phyloP scores from a whole-genome alignment of 2,329 filamentous ascomycete genomes.

The Cytospora paraplurivora region DNA sequence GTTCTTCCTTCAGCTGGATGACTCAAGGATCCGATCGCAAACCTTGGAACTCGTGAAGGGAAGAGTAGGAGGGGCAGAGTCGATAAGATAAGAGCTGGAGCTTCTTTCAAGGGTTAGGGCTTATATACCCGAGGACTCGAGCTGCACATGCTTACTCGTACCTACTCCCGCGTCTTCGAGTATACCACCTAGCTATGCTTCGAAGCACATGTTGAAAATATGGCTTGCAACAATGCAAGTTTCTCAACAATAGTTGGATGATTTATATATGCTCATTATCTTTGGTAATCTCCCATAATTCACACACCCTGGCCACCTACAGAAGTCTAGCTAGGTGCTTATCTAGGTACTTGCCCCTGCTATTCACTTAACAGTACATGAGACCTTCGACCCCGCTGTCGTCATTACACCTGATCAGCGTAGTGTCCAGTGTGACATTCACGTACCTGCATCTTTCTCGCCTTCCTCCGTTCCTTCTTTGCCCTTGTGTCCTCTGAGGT shows the following conservation, averaged over 20 bases:
- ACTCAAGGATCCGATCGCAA: conserved; percentile 26
- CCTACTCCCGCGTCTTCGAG: no score
- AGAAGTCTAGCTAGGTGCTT: no score
- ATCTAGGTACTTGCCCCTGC: conserved; percentile 12
- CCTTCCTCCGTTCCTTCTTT: not conserved
- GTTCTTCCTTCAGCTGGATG: conserved; percentile 15
- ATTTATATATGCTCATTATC: no score
- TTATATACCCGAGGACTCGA: no score
- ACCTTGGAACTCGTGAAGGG: not conserved
- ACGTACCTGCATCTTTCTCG: not conserved
- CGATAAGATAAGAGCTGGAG: conserved; percentile 25
- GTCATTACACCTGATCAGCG: conserved; percentile 18
- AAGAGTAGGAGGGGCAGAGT: conserved; percentile 21
- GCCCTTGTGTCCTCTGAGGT: not conserved
- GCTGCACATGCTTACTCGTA: no score
- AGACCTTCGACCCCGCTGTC: conserved; percentile 23
- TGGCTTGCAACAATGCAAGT: not conserved
- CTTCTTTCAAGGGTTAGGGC: conserved; percentile 4
- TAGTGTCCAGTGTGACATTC: not conserved
- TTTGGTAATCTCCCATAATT: no score
- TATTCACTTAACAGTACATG: not conserved
- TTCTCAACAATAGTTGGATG: not conserved
- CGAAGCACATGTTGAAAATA: not conserved
- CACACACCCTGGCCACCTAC: no score
- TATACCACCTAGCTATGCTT: no score